phyloP scores from a whole-genome alignment of 805 yeast genomes.

The Lipomyces oligophaga region DNA sequence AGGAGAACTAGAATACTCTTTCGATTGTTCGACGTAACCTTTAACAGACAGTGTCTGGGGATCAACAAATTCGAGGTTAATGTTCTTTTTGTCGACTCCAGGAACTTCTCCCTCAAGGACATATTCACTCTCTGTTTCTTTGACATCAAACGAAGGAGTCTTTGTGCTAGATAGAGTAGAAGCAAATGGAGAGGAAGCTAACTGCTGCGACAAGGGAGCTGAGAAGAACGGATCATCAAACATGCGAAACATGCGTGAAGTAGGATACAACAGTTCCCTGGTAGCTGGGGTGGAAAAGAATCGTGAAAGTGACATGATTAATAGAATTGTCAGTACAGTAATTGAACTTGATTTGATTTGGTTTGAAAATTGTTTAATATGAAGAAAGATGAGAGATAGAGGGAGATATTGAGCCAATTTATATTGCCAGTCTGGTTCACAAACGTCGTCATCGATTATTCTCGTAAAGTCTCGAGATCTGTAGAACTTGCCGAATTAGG shows the following conservation, averaged over 20 bases:
- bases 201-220: constrained; percentile 12
- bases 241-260: constrained; percentile 7
- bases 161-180: constrained; percentile 4
- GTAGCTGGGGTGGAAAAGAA: constrained; percentile 16
- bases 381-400: no score
- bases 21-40: constrained; percentile 20
- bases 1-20: constrained; percentile 14
- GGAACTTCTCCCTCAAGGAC: constrained; percentile 29
- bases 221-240: constrained; percentile 22
- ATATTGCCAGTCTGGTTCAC: no score
- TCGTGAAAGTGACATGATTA: constrained; percentile 23
- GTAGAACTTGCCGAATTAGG: no score
- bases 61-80: constrained; percentile 25
- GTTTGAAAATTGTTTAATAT: no score
- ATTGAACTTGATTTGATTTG: no score
- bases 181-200: constrained; percentile 5
- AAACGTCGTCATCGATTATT: no score
- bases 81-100: constrained; percentile 24
- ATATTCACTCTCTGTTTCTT: constrained; percentile 25
- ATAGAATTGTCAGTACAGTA: no score
- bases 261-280: constrained; percentile 10
- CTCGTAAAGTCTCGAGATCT: no score
- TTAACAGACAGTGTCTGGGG: constrained; percentile 23
- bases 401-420: no score
- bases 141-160: constrained; percentile 25